These are phyloP conservation scores for Chrysoporthe puriensis DNA, from an alignment of 2,329 filamentous ascomycete genomes.

Conservation along the genomic window DNA sequence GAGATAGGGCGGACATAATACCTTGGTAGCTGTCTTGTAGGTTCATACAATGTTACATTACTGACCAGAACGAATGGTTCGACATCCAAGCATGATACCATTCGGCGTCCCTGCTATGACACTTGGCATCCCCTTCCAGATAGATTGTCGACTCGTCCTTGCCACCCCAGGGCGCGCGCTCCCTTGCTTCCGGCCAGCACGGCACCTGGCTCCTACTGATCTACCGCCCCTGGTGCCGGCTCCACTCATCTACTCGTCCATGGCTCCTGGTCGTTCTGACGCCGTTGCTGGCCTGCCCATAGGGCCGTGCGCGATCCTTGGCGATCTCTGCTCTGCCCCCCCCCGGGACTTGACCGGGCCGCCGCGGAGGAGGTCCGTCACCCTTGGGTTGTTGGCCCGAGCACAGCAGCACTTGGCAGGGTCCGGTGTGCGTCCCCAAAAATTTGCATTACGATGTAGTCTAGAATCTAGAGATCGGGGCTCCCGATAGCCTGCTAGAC, in stretches of 20 bases:
- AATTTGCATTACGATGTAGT: no score
- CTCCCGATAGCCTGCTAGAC: no score
- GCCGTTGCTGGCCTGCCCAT: no score
- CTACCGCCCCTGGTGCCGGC: neutral
- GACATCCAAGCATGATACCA: neutral
- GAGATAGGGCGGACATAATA: neutral
- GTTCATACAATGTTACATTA: neutral
- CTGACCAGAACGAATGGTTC: neutral
- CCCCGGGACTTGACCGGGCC: no score
- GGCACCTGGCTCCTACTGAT: neutral
- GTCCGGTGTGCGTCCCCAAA: no score
- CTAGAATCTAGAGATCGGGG: no score
- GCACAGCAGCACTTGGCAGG: no score
- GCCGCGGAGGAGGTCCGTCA: no score
- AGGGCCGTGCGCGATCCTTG: no score
- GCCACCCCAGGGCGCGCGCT: neutral
- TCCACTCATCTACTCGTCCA: neutral
- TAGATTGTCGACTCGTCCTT: neutral
- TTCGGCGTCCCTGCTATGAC: neutral
- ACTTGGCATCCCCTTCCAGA: no score
- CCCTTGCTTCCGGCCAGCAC: neutral
- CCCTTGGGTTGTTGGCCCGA: no score
- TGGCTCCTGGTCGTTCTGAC: neutral
- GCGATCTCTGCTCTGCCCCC: no score
- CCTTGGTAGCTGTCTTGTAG: neutral